Base-by-base conservation (phyloP, 2,329 filamentous ascomycete species). In the Ascochyta koolunga region DNA sequence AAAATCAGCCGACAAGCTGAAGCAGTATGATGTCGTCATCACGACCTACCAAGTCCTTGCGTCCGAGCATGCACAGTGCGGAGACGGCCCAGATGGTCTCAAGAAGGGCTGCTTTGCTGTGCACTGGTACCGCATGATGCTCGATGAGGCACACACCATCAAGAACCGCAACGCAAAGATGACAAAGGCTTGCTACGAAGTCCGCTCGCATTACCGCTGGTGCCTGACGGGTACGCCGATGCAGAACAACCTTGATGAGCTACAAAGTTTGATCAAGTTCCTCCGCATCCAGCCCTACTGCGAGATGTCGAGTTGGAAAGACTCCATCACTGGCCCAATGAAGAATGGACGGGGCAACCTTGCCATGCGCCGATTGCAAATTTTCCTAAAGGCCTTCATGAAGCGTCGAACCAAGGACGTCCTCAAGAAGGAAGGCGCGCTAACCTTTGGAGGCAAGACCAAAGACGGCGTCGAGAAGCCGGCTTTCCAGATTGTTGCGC, bases 401-500 rank as follows among this genome's bases (percentile, higher is more conserved):
- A 96, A 98, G 79, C 88, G 95, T n/a, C 87, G 95, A 36, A 98
- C 93, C 8, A 99, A 99, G 76, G 92, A 96, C 19, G 91, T 99
- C n/a, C 79, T 99, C 56, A 96, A 95, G 76, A 83, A 91, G 64
- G 91, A 91, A 10, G 90, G 91, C 10, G 91, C 90, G 0, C 79
- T 96, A 16, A 89, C 90, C 56, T 88, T 89, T 22, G 90, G 90
- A 32, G 87, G 89, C 46, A 90, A 91, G 70, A 74, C 74, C 0
- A 79, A 83, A 42, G 80, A 82, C 4, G 85, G 83, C 13, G 78
- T 79, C 43, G 76, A 79, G 6, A 83, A 83, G 1, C 84, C 85
- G 0, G 87, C 87, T 1, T 97, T 99, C 80, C 91, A 92, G 73
- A 93, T 98, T 56, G 95, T 93, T 1, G 91, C 93, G 72, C 88